Base-by-base conservation (phyloP, 768 basidiomycete species). In the Hydnum rufescens region DNA sequence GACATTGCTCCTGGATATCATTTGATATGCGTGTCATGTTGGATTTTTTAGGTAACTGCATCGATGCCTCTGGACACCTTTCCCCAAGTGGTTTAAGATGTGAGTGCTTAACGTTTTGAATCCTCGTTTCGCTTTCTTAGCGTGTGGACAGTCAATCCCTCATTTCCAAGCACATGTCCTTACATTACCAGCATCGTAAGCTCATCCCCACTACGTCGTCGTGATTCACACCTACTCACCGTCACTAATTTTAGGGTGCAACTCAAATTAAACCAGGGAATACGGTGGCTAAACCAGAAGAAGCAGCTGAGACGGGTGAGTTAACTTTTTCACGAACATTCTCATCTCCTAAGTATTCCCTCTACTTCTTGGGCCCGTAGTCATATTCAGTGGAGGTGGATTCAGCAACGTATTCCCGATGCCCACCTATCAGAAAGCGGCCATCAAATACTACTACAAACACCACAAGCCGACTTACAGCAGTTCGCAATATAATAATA, bases 131-230 rank as follows among this genome's bases (percentile, higher is more conserved):
- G 8, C 6, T 8, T 25, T 47, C 25, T 16, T 16, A 13, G 8
- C 58, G 32, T 72, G n/a, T n/a, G n/a, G n/a, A n/a, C n/a, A n/a
- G n/a, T 73, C 60, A 70, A 65, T 55, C 71, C 70, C 0, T 56
- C 44, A 19, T 72, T 71, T 64, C 71, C 71, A 1, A 63, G 57
- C 22, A 63, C 64, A 2, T 73, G 72, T 51, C 68, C 72, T n/a
- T 73, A 63, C 53, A 58, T 74, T n/a, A n/a, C n/a, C n/a, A n/a
- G n/a, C n/a, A n/a, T n/a, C n/a, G n/a, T n/a, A n/a, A n/a, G n/a
- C n/a, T n/a, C n/a, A n/a, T n/a, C n/a, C n/a, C n/a, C n/a, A n/a
- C n/a, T n/a, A n/a, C n/a, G n/a, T n/a, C n/a, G n/a, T n/a, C n/a
- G n/a, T n/a, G n/a, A n/a, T n/a, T n/a, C n/a, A n/a, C n/a, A n/a